phyloP scores from a whole-genome alignment of 179 eudicot species.

The Sideroxylon spinosum region DNA sequence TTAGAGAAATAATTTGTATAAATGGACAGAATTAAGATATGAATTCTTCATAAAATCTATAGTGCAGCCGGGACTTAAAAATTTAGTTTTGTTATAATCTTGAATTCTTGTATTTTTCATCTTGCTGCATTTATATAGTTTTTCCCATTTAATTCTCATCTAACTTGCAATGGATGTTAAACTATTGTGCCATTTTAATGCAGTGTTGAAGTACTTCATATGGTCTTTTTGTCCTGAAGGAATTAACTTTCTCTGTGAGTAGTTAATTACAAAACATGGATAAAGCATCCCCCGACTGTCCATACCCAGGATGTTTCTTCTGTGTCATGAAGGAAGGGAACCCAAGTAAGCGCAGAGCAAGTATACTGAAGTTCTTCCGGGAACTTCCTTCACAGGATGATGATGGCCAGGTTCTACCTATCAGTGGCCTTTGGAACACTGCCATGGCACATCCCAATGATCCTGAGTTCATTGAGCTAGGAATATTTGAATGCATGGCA shows the following conservation, averaged over 20 bases:
- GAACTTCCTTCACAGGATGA: constrained; percentile 78
- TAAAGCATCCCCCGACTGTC: constrained; percentile 51
- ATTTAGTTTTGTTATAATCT: neutral
- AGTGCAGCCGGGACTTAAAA: neutral
- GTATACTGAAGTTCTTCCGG: constrained; percentile 60
- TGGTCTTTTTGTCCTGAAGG: constrained; percentile 7
- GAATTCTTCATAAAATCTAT: neutral
- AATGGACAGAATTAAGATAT: neutral
- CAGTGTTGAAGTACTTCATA: constrained; percentile 11
- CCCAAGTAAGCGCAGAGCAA: constrained; percentile 66
- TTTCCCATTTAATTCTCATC: neutral
- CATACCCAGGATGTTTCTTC: constrained; percentile 74
- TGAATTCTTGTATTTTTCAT: constrained; percentile 2
- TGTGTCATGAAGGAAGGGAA: constrained; percentile 76
- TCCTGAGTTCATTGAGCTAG: constrained; percentile 67
- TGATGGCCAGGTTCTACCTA: constrained; percentile 74
- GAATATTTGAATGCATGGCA: constrained; percentile 71
- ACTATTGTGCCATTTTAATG: constrained; percentile 10
- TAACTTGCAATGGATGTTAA: neutral
- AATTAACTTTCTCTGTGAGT: constrained; percentile 8
- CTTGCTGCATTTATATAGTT: neutral
- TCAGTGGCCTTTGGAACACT: constrained; percentile 78
- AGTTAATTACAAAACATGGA: constrained; percentile 29
- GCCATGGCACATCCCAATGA: constrained; percentile 85
- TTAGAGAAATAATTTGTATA: neutral